These are phyloP conservation scores for Ceratocystis harringtonii DNA, from an alignment of 2,329 filamentous ascomycete genomes.

Conservation along the genomic window DNA sequence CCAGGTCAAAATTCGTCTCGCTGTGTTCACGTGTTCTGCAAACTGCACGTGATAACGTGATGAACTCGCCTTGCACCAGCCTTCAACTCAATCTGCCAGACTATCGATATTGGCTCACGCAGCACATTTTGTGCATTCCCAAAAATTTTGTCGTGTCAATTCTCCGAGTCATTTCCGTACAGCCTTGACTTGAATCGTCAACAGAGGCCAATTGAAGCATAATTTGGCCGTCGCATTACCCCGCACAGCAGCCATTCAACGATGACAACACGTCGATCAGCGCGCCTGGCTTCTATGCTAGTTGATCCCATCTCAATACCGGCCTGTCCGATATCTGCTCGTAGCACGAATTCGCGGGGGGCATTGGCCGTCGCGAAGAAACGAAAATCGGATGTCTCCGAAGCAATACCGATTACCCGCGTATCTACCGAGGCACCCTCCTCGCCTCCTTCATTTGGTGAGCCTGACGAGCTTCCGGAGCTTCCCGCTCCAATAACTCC, in stretches of 20 bases:
- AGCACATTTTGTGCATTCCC: neutral
- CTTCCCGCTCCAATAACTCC: neutral
- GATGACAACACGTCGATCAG: slow-evolving; percentile 7
- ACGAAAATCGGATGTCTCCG: neutral
- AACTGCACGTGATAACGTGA: neutral
- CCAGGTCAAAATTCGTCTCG: neutral
- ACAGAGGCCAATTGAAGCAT: neutral
- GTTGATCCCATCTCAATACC: neutral
- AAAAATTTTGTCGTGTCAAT: neutral
- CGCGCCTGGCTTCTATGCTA: slow-evolving; percentile 8
- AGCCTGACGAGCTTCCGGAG: neutral
- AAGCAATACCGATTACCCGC: neutral
- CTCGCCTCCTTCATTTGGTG: neutral
- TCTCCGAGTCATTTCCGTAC: neutral
- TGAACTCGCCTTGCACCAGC: neutral
- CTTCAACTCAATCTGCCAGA: neutral
- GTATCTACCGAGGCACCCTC: neutral
- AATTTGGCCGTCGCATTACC: neutral
- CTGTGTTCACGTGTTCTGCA: neutral
- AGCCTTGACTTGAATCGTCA: neutral
- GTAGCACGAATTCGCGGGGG: neutral
- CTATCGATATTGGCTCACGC: neutral
- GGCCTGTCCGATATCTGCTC: neutral
- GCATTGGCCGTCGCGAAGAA: neutral
- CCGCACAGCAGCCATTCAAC: neutral